phyloP scores from a whole-genome alignment of 192 early-diverging fungal species.

The Coemansia erecta region DNA sequence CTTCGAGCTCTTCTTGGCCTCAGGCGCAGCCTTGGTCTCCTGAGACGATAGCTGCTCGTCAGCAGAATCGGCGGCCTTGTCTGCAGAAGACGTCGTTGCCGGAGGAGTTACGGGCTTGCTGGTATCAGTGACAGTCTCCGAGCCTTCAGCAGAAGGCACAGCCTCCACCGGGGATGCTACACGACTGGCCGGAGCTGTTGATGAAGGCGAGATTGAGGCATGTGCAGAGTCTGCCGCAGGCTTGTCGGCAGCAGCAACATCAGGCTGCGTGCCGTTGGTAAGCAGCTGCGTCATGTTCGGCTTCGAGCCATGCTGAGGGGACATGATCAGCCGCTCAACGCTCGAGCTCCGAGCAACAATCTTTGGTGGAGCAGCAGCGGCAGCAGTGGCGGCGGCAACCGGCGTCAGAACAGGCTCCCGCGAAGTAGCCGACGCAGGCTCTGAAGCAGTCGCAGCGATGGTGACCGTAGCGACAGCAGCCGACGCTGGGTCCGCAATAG shows the following conservation, averaged over 20 bases:
- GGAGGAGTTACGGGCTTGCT: constrained; percentile 2
- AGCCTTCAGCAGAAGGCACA: not conserved
- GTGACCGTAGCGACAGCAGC: not conserved
- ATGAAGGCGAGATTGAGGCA: constrained; percentile 28
- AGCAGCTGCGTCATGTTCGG: constrained; percentile 23
- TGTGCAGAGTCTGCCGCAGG: constrained; percentile 27
- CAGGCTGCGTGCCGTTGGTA: constrained; percentile 13
- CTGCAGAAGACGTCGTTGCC: not conserved
- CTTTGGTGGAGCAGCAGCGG: constrained; percentile 13
- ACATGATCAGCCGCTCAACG: constrained; percentile 36
- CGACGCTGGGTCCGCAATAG: not conserved
- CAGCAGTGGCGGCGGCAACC: constrained; percentile 5
- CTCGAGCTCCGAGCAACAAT: constrained; percentile 16
- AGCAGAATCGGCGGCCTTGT: not conserved
- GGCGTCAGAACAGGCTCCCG: constrained; percentile 1
- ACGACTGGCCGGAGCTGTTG: constrained; percentile 18
- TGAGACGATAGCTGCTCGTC: not conserved
- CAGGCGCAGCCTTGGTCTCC: constrained; percentile 1
- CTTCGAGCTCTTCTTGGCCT: not conserved
- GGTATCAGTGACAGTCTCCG: constrained; percentile 3
- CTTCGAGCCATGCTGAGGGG: constrained; percentile 18
- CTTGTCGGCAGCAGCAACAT: constrained; percentile 6
- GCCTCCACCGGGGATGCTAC: constrained; percentile 17
- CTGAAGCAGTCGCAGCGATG: constrained; percentile 1
- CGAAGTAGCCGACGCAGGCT: not conserved